Evolutionary conservation across 2,329 filamentous ascomycete genomes (phyloP), one percentile per base, ranked within the genome.

Genomic region (Microsporum audouinii): DNA sequence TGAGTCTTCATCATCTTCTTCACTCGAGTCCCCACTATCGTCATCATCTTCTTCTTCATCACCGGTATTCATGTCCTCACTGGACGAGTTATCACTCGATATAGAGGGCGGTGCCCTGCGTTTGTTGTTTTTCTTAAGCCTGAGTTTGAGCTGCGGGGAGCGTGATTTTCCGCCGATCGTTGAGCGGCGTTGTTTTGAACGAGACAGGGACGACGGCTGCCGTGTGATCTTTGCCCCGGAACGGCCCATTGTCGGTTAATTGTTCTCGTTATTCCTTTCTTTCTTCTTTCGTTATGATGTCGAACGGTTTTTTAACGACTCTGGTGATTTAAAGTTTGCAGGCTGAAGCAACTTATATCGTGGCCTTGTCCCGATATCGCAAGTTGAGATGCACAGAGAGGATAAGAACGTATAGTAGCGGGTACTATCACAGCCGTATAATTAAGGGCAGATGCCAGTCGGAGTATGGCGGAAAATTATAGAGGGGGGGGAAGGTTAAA

Each of bases 1-100:
- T 60, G 77, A 75, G 60, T 76, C 72, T 64, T 77, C 74, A 61
- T 78, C 75, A 57, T 76, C 75, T 12, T 73, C 73, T 34, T 55
- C 51, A 55, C 51, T 55, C 31, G 51, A 55, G 51, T 55, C 51
- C 29, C 33, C 51, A 65, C 72, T 71, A 58, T 75, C 75, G 47
- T 65, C 65, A 38, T 68, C 68, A 33, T 65, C 63, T 8, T 68
- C 69, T 14, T 65, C 66, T 2, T 66, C 67, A 47, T 67, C 67
- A 58, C 66, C 68, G 5, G 69, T 67, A 31, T 64, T 74, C 60
- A 77, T 73, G 57, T 75, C 75, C 10, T 73, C 73, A 65, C 72
- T 72, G 51, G 75, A 73, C 51, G 73, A 72, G 6, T 71, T 72
- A 29, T 71, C 71, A 57, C 56, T 59, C 4, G 60, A 60, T 62